Evolutionary conservation across 768 basidiomycete genomes (phyloP).

Genomic region (Phlebiopsis flavidoalba): DNA sequence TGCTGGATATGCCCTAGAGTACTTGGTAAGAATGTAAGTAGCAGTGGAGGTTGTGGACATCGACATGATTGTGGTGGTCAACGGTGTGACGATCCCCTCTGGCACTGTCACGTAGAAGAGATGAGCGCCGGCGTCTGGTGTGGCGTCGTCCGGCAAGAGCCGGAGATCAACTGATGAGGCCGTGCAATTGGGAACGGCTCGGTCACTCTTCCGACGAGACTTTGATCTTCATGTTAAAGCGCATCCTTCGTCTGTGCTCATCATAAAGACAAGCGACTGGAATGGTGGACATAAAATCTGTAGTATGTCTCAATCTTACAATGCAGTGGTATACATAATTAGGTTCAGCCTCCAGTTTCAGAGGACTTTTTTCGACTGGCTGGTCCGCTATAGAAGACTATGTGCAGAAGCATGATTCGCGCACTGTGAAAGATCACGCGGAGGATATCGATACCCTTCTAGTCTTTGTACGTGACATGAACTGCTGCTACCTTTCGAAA

Average conservation of each 20-base stretch:
- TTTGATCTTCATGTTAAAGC: no score
- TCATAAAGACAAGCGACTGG: no score
- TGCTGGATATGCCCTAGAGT: constrained; percentile 59
- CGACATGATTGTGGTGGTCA: constrained; percentile 23
- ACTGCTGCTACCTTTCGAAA: background rate
- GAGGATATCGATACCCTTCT: background rate
- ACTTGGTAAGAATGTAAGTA: constrained; percentile 54
- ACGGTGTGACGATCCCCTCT: no score
- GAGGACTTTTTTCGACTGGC: background rate
- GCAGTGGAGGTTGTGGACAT: constrained; percentile 56
- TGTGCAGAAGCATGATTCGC: background rate
- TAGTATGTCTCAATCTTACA: no score
- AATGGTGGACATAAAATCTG: no score
- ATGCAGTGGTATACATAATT: no score
- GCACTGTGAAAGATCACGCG: background rate
- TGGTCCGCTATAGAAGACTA: background rate
- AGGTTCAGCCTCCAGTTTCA: no score
- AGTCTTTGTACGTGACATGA: background rate
- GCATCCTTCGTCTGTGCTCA: no score
- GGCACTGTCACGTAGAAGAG: background rate
- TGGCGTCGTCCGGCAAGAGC: background rate
- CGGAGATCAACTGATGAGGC: no score
- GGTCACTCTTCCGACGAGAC: no score
- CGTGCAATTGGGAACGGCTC: no score
- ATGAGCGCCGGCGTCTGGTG: background rate